These are phyloP conservation scores for Hanseniaspora uvarum DNA, from an alignment of 1,139 yeast species.

Conservation along the genomic window DNA sequence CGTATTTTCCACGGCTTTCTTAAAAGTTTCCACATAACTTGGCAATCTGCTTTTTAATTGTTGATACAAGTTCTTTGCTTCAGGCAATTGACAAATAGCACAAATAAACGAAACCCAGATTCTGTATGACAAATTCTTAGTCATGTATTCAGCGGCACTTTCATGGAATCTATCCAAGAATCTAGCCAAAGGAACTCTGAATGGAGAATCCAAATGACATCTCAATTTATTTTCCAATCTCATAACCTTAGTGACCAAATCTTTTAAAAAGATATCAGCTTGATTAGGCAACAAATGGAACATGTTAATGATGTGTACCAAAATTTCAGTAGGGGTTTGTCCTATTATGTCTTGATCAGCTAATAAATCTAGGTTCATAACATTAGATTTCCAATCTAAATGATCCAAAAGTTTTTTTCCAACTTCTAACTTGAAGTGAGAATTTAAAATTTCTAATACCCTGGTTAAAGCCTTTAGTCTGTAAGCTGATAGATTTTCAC, in stretches of 20 bases:
- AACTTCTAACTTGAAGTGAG: constrained; percentile 91
- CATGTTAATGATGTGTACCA: constrained; percentile 81
- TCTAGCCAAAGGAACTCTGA: constrained; percentile 81
- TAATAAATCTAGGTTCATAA: constrained; percentile 45
- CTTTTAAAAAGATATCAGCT: constrained; percentile 86
- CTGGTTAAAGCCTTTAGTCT: constrained; percentile 89
- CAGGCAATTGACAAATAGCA: constrained; percentile 33
- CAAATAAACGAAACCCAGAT: constrained; percentile 41
- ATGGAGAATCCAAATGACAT: constrained; percentile 79
- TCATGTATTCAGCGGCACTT: constrained; percentile 63
- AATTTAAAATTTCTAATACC: constrained; percentile 71
- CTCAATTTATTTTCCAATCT: constrained; percentile 74
- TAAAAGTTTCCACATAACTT: constrained; percentile 30
- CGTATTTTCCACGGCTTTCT: constrained; percentile 27
- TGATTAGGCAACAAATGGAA: constrained; percentile 87
- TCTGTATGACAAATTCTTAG: constrained; percentile 56
- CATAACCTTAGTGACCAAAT: constrained; percentile 63
- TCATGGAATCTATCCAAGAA: constrained; percentile 75
- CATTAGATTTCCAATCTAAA: constrained; percentile 92
- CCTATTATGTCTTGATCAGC: constrained; percentile 41
- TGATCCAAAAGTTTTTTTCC: constrained; percentile 90
- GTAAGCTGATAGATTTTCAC: constrained; percentile 74
- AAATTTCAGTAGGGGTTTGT: constrained; percentile 71
- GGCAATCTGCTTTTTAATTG: constrained; percentile 45
- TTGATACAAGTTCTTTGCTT: constrained; percentile 48